A percentile compares a stretch with the other conserved stretches of the same genome.
Conservation (phyloP, 768 basidiomycete species). For the Tephrocybe rancida region DNA sequence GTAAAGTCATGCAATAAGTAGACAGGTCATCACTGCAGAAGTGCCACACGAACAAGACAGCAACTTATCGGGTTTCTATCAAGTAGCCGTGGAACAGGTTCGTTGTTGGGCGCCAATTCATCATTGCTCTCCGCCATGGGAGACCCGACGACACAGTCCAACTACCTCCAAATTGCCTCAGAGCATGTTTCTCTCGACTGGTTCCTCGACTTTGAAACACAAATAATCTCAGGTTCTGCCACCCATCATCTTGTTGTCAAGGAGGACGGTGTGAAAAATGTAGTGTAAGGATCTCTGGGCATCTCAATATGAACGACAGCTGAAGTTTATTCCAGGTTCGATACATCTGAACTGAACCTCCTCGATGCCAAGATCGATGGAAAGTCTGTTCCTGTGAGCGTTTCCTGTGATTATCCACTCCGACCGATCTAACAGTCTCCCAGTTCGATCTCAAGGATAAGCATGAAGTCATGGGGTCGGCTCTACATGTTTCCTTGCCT, state of each 20-base stretch:
- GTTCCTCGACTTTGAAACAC: constrained; percentile 69
- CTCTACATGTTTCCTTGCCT: constrained; percentile 63
- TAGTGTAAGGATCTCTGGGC: constrained; percentile 51
- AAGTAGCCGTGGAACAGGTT: too few species aligned
- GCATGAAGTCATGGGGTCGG: constrained; percentile 77
- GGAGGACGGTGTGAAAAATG: constrained; percentile 53
- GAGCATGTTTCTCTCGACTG: constrained; percentile 76
- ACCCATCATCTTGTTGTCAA: constrained; percentile 61
- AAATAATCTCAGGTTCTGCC: constrained; percentile 55
- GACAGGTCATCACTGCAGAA: too few species aligned
- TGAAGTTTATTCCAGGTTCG: constrained; percentile 53
- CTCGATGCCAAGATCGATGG: constrained; percentile 55
- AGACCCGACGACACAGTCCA: constrained; percentile 83
- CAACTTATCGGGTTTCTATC: too few species aligned
- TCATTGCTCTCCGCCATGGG: too few species aligned
- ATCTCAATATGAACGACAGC: neutral
- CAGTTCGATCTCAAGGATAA: constrained; percentile 58
- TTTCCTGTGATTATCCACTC: too few species aligned
- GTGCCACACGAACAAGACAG: too few species aligned
- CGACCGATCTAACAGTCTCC: too few species aligned
- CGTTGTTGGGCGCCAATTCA: too few species aligned
- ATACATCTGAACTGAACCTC: constrained; percentile 73
- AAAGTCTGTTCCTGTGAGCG: constrained; percentile 45
- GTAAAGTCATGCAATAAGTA: too few species aligned
- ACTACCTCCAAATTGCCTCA: constrained; percentile 69